Base-by-base conservation (phyloP, 805 yeast species). In the Ogataea wickerhamii region DNA sequence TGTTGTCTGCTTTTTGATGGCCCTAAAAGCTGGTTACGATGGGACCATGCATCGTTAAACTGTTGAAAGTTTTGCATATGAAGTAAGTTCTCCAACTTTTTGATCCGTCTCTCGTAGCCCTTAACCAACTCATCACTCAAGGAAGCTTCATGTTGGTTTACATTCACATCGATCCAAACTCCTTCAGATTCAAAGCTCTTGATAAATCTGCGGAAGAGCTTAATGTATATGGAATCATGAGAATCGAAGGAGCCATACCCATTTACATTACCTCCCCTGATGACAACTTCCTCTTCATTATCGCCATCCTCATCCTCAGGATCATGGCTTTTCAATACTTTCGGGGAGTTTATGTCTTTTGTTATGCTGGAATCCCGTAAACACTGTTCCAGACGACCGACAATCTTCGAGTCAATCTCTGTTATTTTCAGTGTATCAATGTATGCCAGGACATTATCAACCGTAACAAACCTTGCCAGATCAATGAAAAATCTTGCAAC, bases 61-160 rank as follows among this genome's bases (percentile, higher is more conserved):
- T 77, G 74, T 32, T 72, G 71, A 52, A 72, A 78, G 46, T 76
- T 86, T 37, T 78, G 82, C 45, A 84, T 87, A 55, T 87, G 93
- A 12, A 88, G 62, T 26, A 87, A 60, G 38, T 76, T 81, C 49
- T 88, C 96, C 36, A 91, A 69, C 48, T 83, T 83, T 44, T 76
- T 77, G 28, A 91, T 85, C 37, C 95, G 66, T 8, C 75, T 60
- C 55, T 82, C 82, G 46, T 87, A 81, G 0, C 85, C 86, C 45
- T 70, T 70, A 8, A 82, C 63, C 10, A 73, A 52, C 29, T 70
- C 77, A 3, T 62, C 55, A 22, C 38, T 38, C 2, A 46, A 12
- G 10, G 30, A 39, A 7, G 38, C 18, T 4, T 61, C 34, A 24
- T 64, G 58, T 8, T 66, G 58, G 20, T 61, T 55, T 21, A 45